Percentiles rank a stretch among this genome's conserved stretches.
phyloP scores from a whole-genome alignment of 2,329 filamentous ascomycete species.

The Aspergillus novoparasiticus region DNA sequence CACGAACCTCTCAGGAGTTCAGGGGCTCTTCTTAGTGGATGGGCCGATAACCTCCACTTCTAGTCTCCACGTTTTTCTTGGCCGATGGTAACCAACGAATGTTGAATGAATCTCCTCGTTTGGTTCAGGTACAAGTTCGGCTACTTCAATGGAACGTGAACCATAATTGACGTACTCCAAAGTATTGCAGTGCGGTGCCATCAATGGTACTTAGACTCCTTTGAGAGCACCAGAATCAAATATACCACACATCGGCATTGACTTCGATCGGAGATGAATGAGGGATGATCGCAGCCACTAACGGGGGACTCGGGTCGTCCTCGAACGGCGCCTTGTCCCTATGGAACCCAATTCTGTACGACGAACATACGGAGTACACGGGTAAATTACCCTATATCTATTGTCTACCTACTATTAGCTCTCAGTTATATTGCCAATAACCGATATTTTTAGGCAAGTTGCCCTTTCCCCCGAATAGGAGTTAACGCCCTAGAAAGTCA shows the following conservation, averaged over 20 bases:
- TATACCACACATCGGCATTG: neutral
- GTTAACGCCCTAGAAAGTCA: neutral
- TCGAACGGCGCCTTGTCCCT: neutral
- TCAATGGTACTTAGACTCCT: neutral
- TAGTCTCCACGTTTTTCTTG: conserved; percentile 21
- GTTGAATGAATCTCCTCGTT: neutral
- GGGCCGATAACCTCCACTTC: conserved; percentile 20
- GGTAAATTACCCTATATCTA: neutral
- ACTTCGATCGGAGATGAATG: conserved; percentile 2
- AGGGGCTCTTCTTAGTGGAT: conserved; percentile 23
- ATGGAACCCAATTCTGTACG: neutral
- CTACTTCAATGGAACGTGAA: neutral
- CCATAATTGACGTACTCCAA: neutral
- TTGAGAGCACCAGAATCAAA: neutral
- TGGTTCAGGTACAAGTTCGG: neutral
- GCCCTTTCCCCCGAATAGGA: neutral
- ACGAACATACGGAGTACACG: neutral
- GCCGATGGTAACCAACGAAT: neutral
- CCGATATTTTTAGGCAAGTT: neutral
- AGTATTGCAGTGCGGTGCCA: neutral
- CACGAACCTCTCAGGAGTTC: conserved; percentile 28
- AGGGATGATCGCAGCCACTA: neutral
- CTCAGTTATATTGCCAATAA: neutral
- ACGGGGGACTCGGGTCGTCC: neutral
- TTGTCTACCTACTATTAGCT: neutral